Base-by-base conservation (phyloP, 192 early-diverging fungal genomes). In the Rhizophagus clarus region DNA sequence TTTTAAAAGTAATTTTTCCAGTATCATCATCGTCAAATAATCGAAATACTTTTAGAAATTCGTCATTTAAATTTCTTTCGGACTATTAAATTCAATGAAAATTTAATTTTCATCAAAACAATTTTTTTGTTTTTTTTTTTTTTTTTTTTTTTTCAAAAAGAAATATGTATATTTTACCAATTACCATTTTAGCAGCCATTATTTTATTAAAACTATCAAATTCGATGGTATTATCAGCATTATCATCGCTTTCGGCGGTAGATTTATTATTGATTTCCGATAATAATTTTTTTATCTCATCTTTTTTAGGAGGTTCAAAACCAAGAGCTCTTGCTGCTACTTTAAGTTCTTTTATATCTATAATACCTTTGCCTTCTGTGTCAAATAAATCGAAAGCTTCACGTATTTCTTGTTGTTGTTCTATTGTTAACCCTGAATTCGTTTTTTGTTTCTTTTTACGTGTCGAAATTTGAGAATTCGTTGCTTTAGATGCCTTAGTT, bases 1-100 rank as follows among this genome's bases (percentile, higher is more conserved):
- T 96, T 74, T 90, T 92, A 72, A 95, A 88, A 47, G 94, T 90
- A 63, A 96, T 96, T 68, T 85, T 90, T 68, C 83, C 90, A 42
- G 88, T 94, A 72, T 84, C 84, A 68, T 84, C 91, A 78, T 93
- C 93, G 82, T 96, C 94, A 87, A 96, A 96, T 56, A 96, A 84
- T 37, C 82, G 86, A 84, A 96, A 96, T 6, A 94, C 92, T 66
- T 91, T 92, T 47, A 89, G 60, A 62, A 96, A 90, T 77, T 96
- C 92, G 61, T 94, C 89, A 61, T 83, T 80, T 37, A 91, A 86
- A 82, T 95, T 90, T 72, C 87, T 85, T 76, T 93, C 91, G 17
- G 88, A 84, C 90, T 92, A 8, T 11, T 12, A 45, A 45, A 45
- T 45, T 45, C 42, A 45, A 45, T 12, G 11, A 45, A 0, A 45